Conservation (phyloP, 768 basidiomycete genomes). For the Amanita pallidorosea region DNA sequence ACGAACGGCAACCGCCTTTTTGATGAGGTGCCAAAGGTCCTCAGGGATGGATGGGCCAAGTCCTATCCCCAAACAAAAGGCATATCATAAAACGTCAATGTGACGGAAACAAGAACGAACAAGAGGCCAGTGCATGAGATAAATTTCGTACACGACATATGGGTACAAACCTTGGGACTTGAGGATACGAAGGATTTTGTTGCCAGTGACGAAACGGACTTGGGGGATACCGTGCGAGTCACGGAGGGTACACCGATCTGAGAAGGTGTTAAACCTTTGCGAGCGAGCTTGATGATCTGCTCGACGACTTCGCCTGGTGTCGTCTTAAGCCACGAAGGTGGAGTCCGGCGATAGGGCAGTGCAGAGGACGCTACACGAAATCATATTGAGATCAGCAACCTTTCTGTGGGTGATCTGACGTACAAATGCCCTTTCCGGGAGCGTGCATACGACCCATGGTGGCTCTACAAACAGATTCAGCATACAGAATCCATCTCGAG, state of each 20-base stretch:
- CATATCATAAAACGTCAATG: slow-evolving; percentile 16
- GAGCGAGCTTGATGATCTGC: slow-evolving; percentile 93
- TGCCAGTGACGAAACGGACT: slow-evolving; percentile 96
- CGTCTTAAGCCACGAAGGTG: slow-evolving; percentile 95
- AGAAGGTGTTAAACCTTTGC: slow-evolving; percentile 95
- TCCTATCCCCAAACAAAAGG: slow-evolving; percentile 63
- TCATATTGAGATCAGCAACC: slow-evolving; percentile 5
- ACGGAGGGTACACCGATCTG: slow-evolving; percentile 98
- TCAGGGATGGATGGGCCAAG: slow-evolving; percentile 97
- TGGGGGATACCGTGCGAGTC: slow-evolving; percentile 98
- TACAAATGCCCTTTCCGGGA: slow-evolving; percentile 99
- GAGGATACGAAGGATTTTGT: slow-evolving; percentile 98
- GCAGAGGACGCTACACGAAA: slow-evolving; percentile 69
- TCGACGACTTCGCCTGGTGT: slow-evolving; percentile 92
- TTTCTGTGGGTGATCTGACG: slow-evolving; percentile 20
- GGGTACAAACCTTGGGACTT: slow-evolving; percentile 75
- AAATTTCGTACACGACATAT: background rate
- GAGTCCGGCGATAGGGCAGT: slow-evolving; percentile 91
- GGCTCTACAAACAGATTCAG: slow-evolving; percentile 20
- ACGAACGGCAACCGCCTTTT: slow-evolving; percentile 98
- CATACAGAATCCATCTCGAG: background rate
- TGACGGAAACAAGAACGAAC: slow-evolving; percentile 10
- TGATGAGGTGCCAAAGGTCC: slow-evolving; percentile 99
- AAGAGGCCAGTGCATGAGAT: slow-evolving; percentile 18
- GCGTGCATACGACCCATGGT: slow-evolving; percentile 98